Base-by-base conservation (phyloP, 176 grass and related monocot species). In the Chrysopogon serrulatus region DNA sequence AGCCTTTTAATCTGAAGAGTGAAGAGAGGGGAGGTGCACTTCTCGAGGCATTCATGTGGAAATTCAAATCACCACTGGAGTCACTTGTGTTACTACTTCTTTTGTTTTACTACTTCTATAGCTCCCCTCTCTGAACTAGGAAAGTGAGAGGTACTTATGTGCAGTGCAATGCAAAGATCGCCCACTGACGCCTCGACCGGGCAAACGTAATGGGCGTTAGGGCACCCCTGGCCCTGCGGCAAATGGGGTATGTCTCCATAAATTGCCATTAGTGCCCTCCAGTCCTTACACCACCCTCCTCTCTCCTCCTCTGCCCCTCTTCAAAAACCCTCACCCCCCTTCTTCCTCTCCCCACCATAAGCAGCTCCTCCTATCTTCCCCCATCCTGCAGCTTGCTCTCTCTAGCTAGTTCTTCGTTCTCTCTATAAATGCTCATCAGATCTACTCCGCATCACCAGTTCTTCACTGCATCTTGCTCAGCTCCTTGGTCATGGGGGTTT, bases 201-300 rank as follows among this genome's bases (percentile, higher is more conserved):
- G 79, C 67, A 86, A n/a, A 65, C 79, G 63, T 82, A 72, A 81
- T 86, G 37, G 71, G 65, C 67, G 72, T 84, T 88, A 84, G 82
- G 79, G 78, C 74, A 86, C 69, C 86, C 73, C 70, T 83, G 65
- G 84, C 75, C 32, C 68, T 84, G 86, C 79, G 77, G 65, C 88
- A 83, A 90, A 83, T 90, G 84, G 94, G 87, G 84, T 83, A 88
- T 86, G 78, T 83, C 87, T 86, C 86, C 85, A 90, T 94, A 94
- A 94, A 97, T 97, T 78, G 73, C 81, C 88, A 89, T 87, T 83
- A 90, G 62, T 89, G 54, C 72, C 68, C 71, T 56, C 49, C 72
- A 51, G 82, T 79, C 89, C 69, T 80, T 83, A 4, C 65, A 41
- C 24, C 7, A 47, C 66, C 74, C 10, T n/a, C 59, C 36, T 27